phyloP scores from a whole-genome alignment of 2,329 filamentous ascomycete species.

The Epicoccum nigrum region DNA sequence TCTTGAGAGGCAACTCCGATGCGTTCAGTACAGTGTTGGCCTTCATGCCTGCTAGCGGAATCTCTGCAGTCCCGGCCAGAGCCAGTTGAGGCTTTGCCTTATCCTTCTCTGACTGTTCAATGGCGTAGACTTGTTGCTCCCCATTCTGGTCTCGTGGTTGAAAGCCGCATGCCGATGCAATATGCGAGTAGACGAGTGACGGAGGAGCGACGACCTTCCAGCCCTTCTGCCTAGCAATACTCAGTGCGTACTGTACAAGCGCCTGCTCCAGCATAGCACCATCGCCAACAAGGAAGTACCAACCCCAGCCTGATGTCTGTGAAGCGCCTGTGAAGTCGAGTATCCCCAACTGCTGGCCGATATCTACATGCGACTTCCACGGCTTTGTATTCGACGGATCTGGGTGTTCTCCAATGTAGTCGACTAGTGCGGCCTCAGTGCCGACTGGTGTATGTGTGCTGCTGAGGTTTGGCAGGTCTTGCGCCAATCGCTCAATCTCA shows the following conservation, averaged over 20 bases:
- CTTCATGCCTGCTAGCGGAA: slow-evolving; percentile 89
- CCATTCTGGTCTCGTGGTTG: slow-evolving; percentile 88
- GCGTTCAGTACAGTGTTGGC: slow-evolving; percentile 73
- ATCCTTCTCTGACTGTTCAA: slow-evolving; percentile 71
- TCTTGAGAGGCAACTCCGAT: slow-evolving; percentile 73
- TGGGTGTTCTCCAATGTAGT: slow-evolving; percentile 78
- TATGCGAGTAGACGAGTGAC: slow-evolving; percentile 88
- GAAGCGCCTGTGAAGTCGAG: slow-evolving; percentile 85
- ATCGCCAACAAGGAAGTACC: slow-evolving; percentile 95
- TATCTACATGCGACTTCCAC: slow-evolving; percentile 80
- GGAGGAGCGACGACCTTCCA: slow-evolving; percentile 86
- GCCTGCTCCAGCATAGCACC: slow-evolving; percentile 94
- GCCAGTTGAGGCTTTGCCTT: slow-evolving; percentile 69
- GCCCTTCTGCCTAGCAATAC: slow-evolving; percentile 71
- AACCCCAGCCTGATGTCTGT: slow-evolving; percentile 91
- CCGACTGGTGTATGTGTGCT: slow-evolving; percentile 76
- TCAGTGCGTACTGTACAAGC: slow-evolving; percentile 82
- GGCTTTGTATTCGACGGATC: slow-evolving; percentile 49
- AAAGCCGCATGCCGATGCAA: slow-evolving; percentile 90
- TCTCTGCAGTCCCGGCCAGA: slow-evolving; percentile 90
- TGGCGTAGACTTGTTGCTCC: slow-evolving; percentile 88
- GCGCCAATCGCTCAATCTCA: slow-evolving; percentile 76
- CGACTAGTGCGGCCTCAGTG: slow-evolving; percentile 67
- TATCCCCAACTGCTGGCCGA: slow-evolving; percentile 85
- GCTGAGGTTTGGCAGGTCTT: slow-evolving; percentile 86